Evolutionary conservation across 2,329 filamentous ascomycete genomes (phyloP).

Genomic region (Cladosporium sp.): DNA sequence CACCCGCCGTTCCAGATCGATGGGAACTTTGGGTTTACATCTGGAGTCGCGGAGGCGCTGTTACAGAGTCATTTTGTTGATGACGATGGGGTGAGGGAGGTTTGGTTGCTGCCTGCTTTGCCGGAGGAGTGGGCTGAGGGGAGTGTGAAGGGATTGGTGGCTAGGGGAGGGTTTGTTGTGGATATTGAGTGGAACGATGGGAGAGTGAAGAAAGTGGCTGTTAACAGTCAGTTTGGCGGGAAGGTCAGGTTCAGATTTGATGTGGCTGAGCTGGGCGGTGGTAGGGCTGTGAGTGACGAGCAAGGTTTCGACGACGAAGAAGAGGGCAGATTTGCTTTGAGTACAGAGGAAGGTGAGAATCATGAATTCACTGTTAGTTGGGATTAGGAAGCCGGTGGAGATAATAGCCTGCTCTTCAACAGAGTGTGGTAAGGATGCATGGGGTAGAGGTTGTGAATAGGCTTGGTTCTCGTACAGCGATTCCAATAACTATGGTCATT

Average conservation of each 20-base stretch:
- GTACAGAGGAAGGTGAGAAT: slow-evolving; percentile 5
- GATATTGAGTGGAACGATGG: slow-evolving; percentile 4
- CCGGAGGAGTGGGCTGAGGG: slow-evolving; percentile 13
- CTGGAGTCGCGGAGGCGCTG: slow-evolving; percentile 35
- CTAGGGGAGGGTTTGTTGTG: slow-evolving; percentile 16
- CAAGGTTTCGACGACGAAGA: background rate
- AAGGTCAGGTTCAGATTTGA: slow-evolving; percentile 11
- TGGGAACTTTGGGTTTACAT: slow-evolving; percentile 57
- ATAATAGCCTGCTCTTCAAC: background rate
- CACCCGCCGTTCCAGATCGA: slow-evolving; percentile 58
- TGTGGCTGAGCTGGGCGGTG: background rate
- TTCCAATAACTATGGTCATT: background rate
- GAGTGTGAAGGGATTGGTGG: slow-evolving; percentile 11
- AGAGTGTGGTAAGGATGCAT: background rate
- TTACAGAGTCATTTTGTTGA: slow-evolving; percentile 13
- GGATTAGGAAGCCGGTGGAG: background rate
- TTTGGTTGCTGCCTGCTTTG: slow-evolving; percentile 28
- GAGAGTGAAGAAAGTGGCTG: slow-evolving; percentile 4
- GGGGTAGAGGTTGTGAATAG: background rate
- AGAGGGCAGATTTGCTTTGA: slow-evolving; percentile 1
- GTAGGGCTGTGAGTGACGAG: background rate
- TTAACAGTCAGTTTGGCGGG: slow-evolving; percentile 6
- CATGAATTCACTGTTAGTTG: slow-evolving; percentile 10
- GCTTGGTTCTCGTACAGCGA: background rate
- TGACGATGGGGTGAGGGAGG: slow-evolving; percentile 9